phyloP scores from a whole-genome alignment of 306 rosid genomes.

The Malus fusca region DNA sequence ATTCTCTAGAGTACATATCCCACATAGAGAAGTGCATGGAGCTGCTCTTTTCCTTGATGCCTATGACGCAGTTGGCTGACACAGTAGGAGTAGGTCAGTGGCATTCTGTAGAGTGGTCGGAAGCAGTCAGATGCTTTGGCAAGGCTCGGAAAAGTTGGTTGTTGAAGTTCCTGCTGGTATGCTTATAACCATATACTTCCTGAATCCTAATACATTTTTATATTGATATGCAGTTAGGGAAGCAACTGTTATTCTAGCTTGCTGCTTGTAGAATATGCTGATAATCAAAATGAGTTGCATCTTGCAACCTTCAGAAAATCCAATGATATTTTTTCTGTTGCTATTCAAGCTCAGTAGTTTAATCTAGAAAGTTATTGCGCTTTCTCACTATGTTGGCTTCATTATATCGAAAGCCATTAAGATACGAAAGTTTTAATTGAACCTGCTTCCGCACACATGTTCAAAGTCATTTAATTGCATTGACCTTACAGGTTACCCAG shows the following conservation, averaged over 20 bases:
- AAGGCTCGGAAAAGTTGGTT: slow-evolving; percentile 72
- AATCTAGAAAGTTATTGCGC: not conserved
- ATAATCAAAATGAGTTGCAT: not conserved
- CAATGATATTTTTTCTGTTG: not conserved
- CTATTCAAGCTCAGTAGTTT: not conserved
- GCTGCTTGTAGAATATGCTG: not conserved
- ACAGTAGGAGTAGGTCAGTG: slow-evolving; percentile 13
- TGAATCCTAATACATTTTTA: not conserved
- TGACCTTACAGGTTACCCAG: slow-evolving; percentile 45
- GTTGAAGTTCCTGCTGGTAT: slow-evolving; percentile 62
- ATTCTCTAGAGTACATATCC: slow-evolving; percentile 46
- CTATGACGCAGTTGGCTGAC: slow-evolving; percentile 26
- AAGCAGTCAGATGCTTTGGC: slow-evolving; percentile 68
- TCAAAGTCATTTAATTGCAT: not conserved
- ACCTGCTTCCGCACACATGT: not conserved
- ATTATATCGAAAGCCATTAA: not conserved
- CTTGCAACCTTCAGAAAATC: not conserved
- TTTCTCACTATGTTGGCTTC: not conserved
- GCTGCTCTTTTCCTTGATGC: slow-evolving; percentile 71
- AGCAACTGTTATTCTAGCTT: not conserved
- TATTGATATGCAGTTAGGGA: not conserved
- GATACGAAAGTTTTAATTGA: not conserved
- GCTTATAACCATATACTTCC: not conserved
- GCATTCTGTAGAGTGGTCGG: slow-evolving; percentile 51
- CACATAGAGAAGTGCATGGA: slow-evolving; percentile 71